These are phyloP conservation scores for Arctium minus DNA, from an alignment of 129 eudicot species.

Conservation along the genomic window DNA sequence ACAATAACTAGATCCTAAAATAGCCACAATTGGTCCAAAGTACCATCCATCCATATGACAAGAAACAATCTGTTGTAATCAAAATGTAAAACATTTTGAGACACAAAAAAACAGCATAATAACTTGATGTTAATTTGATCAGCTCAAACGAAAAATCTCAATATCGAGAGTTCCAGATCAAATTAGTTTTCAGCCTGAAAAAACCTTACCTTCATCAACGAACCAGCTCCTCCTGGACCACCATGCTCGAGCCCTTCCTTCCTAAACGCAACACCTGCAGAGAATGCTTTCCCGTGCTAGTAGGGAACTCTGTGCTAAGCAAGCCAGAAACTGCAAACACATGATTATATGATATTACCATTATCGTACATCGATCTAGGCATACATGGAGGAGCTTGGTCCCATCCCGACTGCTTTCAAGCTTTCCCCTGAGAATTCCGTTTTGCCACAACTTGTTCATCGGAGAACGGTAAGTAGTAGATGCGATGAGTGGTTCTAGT, in stretches of 20 bases:
- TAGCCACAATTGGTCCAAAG: not conserved
- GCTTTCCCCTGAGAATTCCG: constrained; percentile 49
- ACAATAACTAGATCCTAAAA: not conserved
- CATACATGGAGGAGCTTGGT: constrained; percentile 27
- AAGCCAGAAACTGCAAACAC: constrained; percentile 48
- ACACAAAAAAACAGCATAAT: not conserved
- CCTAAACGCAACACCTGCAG: constrained; percentile 65
- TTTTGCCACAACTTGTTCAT: constrained; percentile 74
- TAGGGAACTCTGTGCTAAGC: too few species aligned
- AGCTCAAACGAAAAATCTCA: constrained; percentile 26
- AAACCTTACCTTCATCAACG: constrained; percentile 19
- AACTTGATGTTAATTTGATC: not conserved
- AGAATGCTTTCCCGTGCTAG: constrained; percentile 1
- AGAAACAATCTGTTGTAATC: constrained; percentile 9
- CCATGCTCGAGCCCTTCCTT: constrained; percentile 36
- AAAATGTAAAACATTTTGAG: not conserved
- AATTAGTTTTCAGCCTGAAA: constrained; percentile 13
- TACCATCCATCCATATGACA: constrained; percentile 1
- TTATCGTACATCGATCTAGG: constrained; percentile 34
- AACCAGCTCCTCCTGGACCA: constrained; percentile 43
- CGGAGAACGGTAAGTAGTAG: constrained; percentile 88
- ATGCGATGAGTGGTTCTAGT: constrained; percentile 89
- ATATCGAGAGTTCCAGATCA: constrained; percentile 18
- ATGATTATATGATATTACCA: constrained; percentile 64
- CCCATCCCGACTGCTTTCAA: constrained; percentile 44